Evolutionary conservation across 2,329 filamentous ascomycete genomes (phyloP).

Genomic region (Hymenoscyphus linearis): DNA sequence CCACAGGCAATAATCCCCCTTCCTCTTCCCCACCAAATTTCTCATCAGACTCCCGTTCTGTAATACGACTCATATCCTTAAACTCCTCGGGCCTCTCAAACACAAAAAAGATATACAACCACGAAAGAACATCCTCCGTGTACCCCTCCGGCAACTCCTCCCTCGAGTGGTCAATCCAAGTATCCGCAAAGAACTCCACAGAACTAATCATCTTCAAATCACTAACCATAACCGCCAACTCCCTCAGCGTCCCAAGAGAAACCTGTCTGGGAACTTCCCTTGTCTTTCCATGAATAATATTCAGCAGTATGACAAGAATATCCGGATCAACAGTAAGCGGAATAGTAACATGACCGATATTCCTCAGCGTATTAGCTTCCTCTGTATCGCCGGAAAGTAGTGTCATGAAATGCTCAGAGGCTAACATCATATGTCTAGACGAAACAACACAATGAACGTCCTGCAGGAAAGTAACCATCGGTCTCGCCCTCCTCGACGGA

Average conservation of each 20-base stretch:
- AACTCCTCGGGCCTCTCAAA: slow-evolving; percentile 19
- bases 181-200: slow-evolving; percentile 37
- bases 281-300: slow-evolving; percentile 41
- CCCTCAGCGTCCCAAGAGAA: slow-evolving; percentile 38
- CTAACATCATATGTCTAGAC: slow-evolving; percentile 23
- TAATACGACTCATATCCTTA: slow-evolving; percentile 19
- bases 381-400: slow-evolving; percentile 13
- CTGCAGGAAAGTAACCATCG: neutral
- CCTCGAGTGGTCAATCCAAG: slow-evolving; percentile 35
- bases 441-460: slow-evolving; percentile 19
- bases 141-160: slow-evolving; percentile 19
- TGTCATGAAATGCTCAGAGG: slow-evolving; percentile 17
- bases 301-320: slow-evolving; percentile 38
- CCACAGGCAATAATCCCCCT: slow-evolving; percentile 11
- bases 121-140: slow-evolving; percentile 16
- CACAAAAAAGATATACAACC: slow-evolving; percentile 22
- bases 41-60: slow-evolving; percentile 19
- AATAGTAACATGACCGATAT: slow-evolving; percentile 16
- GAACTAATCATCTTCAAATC: slow-evolving; percentile 39
- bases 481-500: neutral
- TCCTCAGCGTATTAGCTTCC: slow-evolving; percentile 12
- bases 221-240: slow-evolving; percentile 40
- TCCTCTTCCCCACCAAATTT: slow-evolving; percentile 14
- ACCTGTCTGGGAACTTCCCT: slow-evolving; percentile 36
- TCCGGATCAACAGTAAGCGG: slow-evolving; percentile 29